Evolutionary conservation across 805 yeast genomes (phyloP).

Genomic region (Komagataella populi): DNA sequence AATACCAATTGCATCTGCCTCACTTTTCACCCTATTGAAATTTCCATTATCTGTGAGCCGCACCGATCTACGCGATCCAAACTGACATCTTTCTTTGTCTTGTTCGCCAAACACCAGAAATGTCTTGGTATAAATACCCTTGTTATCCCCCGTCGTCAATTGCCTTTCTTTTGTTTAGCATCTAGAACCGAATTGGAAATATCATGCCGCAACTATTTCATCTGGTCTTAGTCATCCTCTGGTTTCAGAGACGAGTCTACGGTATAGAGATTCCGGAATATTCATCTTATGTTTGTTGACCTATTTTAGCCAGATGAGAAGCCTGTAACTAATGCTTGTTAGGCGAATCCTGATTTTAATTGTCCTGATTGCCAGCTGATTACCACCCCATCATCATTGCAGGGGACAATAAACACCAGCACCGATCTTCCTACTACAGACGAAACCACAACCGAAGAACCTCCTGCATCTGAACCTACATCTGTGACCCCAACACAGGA

Average conservation of each 20-base stretch:
- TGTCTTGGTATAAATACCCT: neutral
- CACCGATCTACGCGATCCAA: neutral
- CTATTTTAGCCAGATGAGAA: neutral
- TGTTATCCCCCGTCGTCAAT: neutral
- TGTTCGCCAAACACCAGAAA: neutral
- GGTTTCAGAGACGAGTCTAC: neutral
- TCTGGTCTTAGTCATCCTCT: neutral
- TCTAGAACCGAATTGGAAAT: neutral
- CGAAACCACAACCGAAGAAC: neutral
- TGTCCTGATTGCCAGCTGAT: neutral
- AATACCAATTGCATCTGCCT: neutral
- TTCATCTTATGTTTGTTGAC: neutral
- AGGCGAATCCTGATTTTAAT: neutral
- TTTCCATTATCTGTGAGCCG: neutral
- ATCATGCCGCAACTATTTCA: neutral
- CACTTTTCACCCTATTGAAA: neutral
- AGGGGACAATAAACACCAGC: neutral
- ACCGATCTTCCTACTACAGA: neutral
- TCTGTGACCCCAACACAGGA: neutral
- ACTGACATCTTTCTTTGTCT: neutral
- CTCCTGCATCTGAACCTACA: neutral
- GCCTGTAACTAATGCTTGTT: neutral
- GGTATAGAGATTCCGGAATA: neutral
- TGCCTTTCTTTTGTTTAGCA: neutral
- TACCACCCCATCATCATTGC: neutral